These are phyloP conservation scores for Coemansia sp. DNA, from an alignment of 192 early-diverging fungal genomes.

Conservation along the genomic window DNA sequence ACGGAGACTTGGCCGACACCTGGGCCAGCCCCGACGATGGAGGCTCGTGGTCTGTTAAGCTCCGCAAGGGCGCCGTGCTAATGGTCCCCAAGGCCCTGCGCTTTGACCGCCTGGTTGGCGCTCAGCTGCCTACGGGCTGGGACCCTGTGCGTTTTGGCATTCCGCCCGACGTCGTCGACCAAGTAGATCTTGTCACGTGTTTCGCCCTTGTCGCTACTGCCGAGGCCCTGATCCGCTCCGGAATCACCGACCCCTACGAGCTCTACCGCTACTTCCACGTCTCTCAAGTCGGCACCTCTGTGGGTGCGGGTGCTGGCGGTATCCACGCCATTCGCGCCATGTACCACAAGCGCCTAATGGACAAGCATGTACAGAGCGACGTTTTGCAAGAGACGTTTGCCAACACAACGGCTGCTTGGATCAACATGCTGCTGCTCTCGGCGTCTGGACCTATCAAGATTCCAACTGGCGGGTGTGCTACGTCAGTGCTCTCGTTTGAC, in stretches of 20 bases:
- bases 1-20: slow-evolving; percentile 74
- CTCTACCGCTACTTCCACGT: slow-evolving; percentile 97
- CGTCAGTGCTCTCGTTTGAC: slow-evolving; percentile 88
- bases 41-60: slow-evolving; percentile 76
- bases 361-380: slow-evolving; percentile 87
- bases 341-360: slow-evolving; percentile 77
- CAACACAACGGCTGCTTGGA: slow-evolving; percentile 75
- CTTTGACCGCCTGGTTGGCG: slow-evolving; percentile 90
- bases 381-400: slow-evolving; percentile 93
- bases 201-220: slow-evolving; percentile 89
- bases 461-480: slow-evolving; percentile 88
- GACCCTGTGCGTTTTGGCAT: slow-evolving; percentile 89
- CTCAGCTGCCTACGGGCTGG: slow-evolving; percentile 96
- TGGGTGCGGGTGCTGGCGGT: slow-evolving; percentile 92
- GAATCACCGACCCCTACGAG: slow-evolving; percentile 97
- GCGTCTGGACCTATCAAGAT: slow-evolving; percentile 86
- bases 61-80: slow-evolving; percentile 85
- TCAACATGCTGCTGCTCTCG: slow-evolving; percentile 94
- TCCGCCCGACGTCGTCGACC: slow-evolving; percentile 84
- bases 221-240: slow-evolving; percentile 87
- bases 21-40: slow-evolving; percentile 21
- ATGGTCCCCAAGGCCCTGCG: slow-evolving; percentile 93
- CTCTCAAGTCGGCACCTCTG: slow-evolving; percentile 86
- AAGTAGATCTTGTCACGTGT: slow-evolving; percentile 91
- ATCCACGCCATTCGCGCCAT: slow-evolving; percentile 76